Base-by-base conservation (phyloP, 768 basidiomycete species). In the Terana coerulea region DNA sequence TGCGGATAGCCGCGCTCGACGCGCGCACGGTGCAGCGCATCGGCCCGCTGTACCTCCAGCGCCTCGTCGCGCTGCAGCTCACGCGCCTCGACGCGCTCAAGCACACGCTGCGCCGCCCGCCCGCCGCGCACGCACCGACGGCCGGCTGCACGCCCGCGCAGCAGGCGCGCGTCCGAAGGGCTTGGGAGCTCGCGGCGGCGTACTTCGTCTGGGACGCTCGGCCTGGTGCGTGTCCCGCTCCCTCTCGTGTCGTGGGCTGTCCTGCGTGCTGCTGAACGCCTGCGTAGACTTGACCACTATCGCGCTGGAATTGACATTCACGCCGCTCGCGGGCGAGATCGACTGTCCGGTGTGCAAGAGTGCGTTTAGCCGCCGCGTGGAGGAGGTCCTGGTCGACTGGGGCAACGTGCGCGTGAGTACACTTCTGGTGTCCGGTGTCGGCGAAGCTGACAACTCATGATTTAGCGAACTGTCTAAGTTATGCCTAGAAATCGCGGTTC, bases 171-270 rank as follows among this genome's bases (percentile, higher is more conserved):
- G 59, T 91, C 29, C 85, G 85, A 8, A 71, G 88, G 37, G 88
- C 88, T 3, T 91, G 88, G 88, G 85, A 86, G 12, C 68, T 91
- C 22, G 88, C 88, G 17, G 80, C 84, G 1, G 88, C 88, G 8
- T 89, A 89, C 67, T 77, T 91, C 8, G 85, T 85, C 8, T 91
- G 88, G 88, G 88, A 90, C 66, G 84, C 85, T 31, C 73, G 86
- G 50, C 45, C 45, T 61, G 54, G 76, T 66, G 15, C 17, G 46
- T 6, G 29, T 3, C 14, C n/a, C 26, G n/a, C 31, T 47, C 3
- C 34, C n/a, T n/a, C n/a, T n/a, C n/a, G n/a, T 19, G 39, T 5
- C 17, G 9, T 22, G 21, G 15, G 17, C 5, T 21, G 39, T 7
- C 17, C 9, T 42, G 41, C 15, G 33, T 5, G 8, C 35, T 10